phyloP scores from a whole-genome alignment of 2,329 filamentous ascomycete genomes.

The Xenosphaeropsis pyriputrescens region DNA sequence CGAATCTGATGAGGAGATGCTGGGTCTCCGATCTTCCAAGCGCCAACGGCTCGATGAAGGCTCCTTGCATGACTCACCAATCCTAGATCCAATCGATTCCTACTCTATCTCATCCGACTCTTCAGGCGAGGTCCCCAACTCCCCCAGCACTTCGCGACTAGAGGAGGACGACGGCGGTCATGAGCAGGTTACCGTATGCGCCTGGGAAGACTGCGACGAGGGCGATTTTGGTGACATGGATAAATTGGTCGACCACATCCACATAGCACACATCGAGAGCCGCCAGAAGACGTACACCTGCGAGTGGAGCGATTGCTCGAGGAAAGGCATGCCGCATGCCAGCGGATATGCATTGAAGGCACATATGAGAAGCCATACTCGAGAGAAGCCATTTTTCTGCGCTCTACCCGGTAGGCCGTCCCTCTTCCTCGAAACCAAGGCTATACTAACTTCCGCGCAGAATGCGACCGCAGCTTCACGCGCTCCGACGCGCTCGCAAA shows the following conservation, averaged over 20 bases:
- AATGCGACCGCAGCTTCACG: slow-evolving; percentile 95
- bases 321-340: slow-evolving; percentile 84
- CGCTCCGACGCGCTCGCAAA: slow-evolving; percentile 91
- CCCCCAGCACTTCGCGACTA: slow-evolving; percentile 47
- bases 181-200: slow-evolving; percentile 65
- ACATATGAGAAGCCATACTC: slow-evolving; percentile 94
- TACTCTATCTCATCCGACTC: slow-evolving; percentile 82
- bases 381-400: slow-evolving; percentile 98
- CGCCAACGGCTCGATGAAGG: slow-evolving; percentile 14
- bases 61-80: slow-evolving; percentile 9
- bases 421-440: background rate
- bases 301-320: slow-evolving; percentile 81
- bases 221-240: slow-evolving; percentile 72
- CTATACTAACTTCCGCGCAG: slow-evolving; percentile 26
- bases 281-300: slow-evolving; percentile 96
- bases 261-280: slow-evolving; percentile 86
- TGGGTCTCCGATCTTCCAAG: slow-evolving; percentile 6
- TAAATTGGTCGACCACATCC: slow-evolving; percentile 66
- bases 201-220: slow-evolving; percentile 60
- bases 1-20: too few species aligned
- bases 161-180: slow-evolving; percentile 59
- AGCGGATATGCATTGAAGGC: slow-evolving; percentile 93
- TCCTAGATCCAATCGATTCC: slow-evolving; percentile 25
- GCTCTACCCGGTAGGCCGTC: slow-evolving; percentile 62
- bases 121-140: slow-evolving; percentile 68